A percentile compares a stretch with the other conserved stretches of the same genome.
These are phyloP conservation scores for Alternaria gaisen DNA, from an alignment of 2,329 filamentous ascomycete species.

Conservation along the genomic window DNA sequence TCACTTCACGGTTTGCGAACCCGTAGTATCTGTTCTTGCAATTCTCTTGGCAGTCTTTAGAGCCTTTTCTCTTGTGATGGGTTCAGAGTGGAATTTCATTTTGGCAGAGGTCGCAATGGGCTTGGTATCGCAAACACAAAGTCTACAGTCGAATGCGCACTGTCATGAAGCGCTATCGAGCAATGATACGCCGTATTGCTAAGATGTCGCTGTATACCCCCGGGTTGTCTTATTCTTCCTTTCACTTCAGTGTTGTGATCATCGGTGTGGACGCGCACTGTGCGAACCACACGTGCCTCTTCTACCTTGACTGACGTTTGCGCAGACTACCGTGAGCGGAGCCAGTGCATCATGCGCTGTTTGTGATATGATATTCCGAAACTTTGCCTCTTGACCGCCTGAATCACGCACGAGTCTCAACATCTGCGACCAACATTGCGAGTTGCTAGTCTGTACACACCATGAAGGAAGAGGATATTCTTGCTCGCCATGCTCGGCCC, in stretches of 20 bases:
- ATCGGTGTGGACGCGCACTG: background rate
- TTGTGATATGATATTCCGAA: background rate
- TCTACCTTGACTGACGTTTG: background rate
- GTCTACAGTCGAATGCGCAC: background rate
- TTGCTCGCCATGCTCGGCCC: slow-evolving; percentile 25
- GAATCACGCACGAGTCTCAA: background rate
- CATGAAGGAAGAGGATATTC: slow-evolving; percentile 21
- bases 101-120: background rate
- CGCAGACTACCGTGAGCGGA: background rate
- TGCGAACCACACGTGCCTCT: background rate
- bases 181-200: background rate
- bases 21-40: no score
- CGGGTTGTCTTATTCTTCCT: background rate
- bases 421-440: no score
- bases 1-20: background rate
- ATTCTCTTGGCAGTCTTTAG: background rate
- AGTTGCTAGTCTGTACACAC: background rate
- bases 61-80: background rate
- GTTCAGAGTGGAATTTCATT: background rate
- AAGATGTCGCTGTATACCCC: background rate
- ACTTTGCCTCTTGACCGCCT: background rate
- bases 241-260: background rate
- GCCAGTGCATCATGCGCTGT: background rate
- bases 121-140: background rate
- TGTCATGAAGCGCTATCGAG: background rate